Conservation (phyloP, 495 filamentous ascomycete genomes). For the Pseudoneurospora amorphoporcata region DNA sequence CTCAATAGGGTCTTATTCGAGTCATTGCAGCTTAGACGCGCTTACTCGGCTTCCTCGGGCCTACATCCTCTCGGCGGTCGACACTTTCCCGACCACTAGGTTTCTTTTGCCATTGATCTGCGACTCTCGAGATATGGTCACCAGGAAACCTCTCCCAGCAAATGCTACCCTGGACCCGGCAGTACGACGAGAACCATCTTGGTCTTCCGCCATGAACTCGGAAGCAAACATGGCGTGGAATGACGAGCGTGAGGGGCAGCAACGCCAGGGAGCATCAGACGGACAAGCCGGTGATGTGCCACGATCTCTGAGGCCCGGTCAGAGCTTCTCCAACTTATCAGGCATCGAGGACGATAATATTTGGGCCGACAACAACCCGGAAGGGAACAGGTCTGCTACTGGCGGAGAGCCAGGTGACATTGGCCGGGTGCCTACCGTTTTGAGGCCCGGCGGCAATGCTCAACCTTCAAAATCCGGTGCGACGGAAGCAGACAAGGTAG, state of each 20-base stretch:
- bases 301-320: constrained; percentile 19
- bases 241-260: constrained; percentile 7
- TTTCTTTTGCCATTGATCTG: background rate
- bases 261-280: background rate
- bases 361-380: constrained; percentile 10
- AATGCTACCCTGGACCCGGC: constrained; percentile 19
- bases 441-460: constrained; percentile 12
- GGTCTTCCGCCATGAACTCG: constrained; percentile 25
- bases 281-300: constrained; percentile 9
- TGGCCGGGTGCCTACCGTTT: constrained; percentile 9
- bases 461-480: background rate
- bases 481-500: background rate
- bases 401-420: constrained; percentile 3
- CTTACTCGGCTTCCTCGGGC: background rate
- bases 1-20: background rate
- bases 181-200: constrained; percentile 18
- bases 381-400: background rate
- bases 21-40: background rate
- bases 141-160: constrained; percentile 32
- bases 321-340: constrained; percentile 7
- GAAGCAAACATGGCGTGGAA: constrained; percentile 28
- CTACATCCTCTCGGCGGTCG: background rate
- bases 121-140: constrained; percentile 17
- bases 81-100: background rate
- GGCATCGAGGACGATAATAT: constrained; percentile 13